Evolutionary conservation across 2,329 filamentous ascomycete genomes (phyloP).

Genomic region (Cladorrhinum sp.): DNA sequence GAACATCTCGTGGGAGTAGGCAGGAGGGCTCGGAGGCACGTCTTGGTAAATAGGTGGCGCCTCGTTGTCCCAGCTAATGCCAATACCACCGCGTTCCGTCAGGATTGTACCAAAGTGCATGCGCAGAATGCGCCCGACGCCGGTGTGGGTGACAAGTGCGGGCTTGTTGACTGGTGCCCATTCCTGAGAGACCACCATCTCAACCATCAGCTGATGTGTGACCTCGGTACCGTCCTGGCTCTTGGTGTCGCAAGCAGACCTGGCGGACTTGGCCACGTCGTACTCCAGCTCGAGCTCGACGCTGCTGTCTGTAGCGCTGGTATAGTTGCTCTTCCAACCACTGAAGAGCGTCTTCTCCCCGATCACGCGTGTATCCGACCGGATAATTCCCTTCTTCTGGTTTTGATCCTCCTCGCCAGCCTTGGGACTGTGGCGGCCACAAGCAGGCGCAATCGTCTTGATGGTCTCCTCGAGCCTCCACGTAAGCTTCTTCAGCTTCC

Average conservation of each 20-base stretch:
- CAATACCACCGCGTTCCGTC: constrained; percentile 80
- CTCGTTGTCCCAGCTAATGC: constrained; percentile 96
- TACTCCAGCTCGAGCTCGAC: constrained; percentile 83
- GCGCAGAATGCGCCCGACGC: constrained; percentile 82
- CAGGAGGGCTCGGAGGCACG: constrained; percentile 80
- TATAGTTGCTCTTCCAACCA: constrained; percentile 81
- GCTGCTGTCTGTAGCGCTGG: constrained; percentile 47
- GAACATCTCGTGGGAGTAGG: constrained; percentile 49
- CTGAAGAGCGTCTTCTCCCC: constrained; percentile 77
- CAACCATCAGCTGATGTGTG: constrained; percentile 80
- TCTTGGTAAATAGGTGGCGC: constrained; percentile 91
- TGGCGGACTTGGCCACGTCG: constrained; percentile 52
- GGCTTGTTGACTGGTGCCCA: constrained; percentile 70
- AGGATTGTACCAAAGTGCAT: constrained; percentile 86
- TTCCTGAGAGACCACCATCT: constrained; percentile 93
- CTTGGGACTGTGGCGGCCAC: constrained; percentile 67
- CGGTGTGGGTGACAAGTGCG: constrained; percentile 74
- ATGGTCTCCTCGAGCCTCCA: constrained; percentile 92
- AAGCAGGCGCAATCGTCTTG: constrained; percentile 75
- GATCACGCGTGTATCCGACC: constrained; percentile 73
- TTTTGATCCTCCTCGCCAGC: constrained; percentile 29
- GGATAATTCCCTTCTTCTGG: constrained; percentile 63
- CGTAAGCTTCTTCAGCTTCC: constrained; percentile 85
- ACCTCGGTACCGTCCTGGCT: constrained; percentile 72
- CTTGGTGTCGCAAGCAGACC: constrained; percentile 75